Conservation (phyloP, 495 filamentous ascomycete species). For the Penicillium atrosanguineum region DNA sequence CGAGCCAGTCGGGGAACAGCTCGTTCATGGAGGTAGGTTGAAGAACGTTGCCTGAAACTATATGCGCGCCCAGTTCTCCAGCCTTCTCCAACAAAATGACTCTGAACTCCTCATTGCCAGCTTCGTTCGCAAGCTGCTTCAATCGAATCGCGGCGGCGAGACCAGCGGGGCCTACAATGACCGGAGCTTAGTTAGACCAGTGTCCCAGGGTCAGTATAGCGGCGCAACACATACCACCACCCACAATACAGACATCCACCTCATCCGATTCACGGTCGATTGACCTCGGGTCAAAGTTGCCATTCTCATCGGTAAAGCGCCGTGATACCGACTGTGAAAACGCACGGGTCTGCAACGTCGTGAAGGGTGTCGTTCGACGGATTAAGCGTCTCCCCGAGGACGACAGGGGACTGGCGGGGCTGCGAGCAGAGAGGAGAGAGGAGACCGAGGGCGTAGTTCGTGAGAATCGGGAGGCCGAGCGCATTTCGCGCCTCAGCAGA, state of each 20-base stretch:
- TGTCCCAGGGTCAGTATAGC: not conserved
- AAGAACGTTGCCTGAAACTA: constrained; percentile 93
- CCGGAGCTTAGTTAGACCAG: constrained; percentile 13
- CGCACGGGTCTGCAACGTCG: constrained; percentile 32
- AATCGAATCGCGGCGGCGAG: constrained; percentile 89
- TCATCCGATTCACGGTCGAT: constrained; percentile 85
- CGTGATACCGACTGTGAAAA: constrained; percentile 51
- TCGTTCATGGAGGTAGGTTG: constrained; percentile 87
- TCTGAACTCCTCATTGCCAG: constrained; percentile 94
- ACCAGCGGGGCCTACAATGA: constrained; percentile 71
- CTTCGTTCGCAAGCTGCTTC: constrained; percentile 92
- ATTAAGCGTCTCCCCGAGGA: constrained; percentile 18
- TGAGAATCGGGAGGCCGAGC: constrained; percentile 27
- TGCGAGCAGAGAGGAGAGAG: constrained; percentile 19
- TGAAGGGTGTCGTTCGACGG: constrained; percentile 24
- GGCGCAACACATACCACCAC: constrained; percentile 61
- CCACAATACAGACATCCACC: constrained; percentile 96
- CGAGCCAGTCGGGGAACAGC: constrained; percentile 90
- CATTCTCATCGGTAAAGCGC: constrained; percentile 54
- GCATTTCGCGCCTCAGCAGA: constrained; percentile 45
- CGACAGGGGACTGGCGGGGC: constrained; percentile 22
- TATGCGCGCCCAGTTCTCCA: constrained; percentile 91
- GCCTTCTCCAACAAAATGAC: constrained; percentile 94
- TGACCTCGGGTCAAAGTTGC: constrained; percentile 66
- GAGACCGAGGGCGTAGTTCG: constrained; percentile 29